Evolutionary conservation across 2,329 filamentous ascomycete species (phyloP), one percentile per base, ranked within the genome.

Genomic region (Pyricularia pennisetigena): DNA sequence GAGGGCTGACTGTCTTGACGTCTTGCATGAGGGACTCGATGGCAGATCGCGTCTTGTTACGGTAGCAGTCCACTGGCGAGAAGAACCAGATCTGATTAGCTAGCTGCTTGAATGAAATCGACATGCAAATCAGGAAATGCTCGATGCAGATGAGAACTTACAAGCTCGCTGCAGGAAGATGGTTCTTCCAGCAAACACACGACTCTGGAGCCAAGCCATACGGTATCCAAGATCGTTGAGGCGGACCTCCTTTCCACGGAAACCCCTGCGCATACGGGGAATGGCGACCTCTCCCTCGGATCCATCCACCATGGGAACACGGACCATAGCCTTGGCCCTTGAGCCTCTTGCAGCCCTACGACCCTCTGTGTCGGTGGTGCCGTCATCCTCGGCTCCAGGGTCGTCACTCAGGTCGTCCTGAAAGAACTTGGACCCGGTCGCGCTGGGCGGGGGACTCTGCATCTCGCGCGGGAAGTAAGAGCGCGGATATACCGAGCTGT

Each of bases 171-270:
- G 94, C 74, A 97, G 82, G 78, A 97, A 97, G 65, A 97, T 83
- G 59, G 90, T 93, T 73, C 93, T 86, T 14, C 90, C 91, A 1
- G 93, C 90, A 81, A 98, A 97, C 12, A 94, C 92, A 74, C 94
- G 86, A 77, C 93, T 95, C 80, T 98, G 94, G 68, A 94, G 89
- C 94, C 95, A 99, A 65, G 92, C 94, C 91, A 99, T 96, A 64
- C 94, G 88, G 77, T 96, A 97, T 2, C 93, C 94, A 64, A 98
- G 81, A 75, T 98, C 94, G 76, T 98, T 98, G 70, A 98, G 81
- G 65, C 92, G 87, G n/a, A 95, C 88, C 76, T 98, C 94, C 80
- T 92, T 95, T 66, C 84, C 86, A 66, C 93, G 87, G 72, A 88
- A 86, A 63, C 83, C 82, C 75, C 86, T 88, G 66, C 88, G 88